Evolutionary conservation across 2,329 filamentous ascomycete genomes (phyloP).

Genomic region (Aciculosporium take): DNA sequence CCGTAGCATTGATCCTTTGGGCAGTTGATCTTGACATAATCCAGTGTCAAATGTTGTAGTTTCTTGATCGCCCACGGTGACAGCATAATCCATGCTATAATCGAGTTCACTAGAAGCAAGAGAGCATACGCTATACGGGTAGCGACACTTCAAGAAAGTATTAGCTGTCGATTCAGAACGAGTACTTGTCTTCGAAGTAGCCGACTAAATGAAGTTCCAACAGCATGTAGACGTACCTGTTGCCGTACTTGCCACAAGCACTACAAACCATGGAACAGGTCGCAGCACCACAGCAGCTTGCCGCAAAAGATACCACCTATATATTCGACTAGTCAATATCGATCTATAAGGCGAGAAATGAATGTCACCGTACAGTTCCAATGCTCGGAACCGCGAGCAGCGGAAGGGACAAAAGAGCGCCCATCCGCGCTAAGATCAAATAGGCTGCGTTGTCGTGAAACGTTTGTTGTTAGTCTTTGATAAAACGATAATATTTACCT

Average conservation of each 20-base stretch:
- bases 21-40: constrained; percentile 93
- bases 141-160: constrained; percentile 51
- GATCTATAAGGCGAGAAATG: background rate
- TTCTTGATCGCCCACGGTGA: constrained; percentile 97
- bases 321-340: constrained; percentile 4
- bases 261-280: constrained; percentile 94
- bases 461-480: too few species aligned
- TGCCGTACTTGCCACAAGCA: constrained; percentile 91
- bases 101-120: constrained; percentile 90
- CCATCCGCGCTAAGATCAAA: constrained; percentile 43
- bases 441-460: background rate
- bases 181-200: background rate
- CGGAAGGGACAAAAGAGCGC: constrained; percentile 78
- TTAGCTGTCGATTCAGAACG: background rate
- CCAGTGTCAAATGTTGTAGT: constrained; percentile 76
- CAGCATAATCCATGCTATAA: constrained; percentile 97
- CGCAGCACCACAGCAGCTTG: constrained; percentile 90
- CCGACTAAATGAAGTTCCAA: background rate
- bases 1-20: constrained; percentile 83
- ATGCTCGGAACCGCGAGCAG: constrained; percentile 77
- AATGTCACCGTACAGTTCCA: constrained; percentile 55
- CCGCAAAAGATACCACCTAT: constrained; percentile 62
- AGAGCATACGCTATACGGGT: constrained; percentile 94
- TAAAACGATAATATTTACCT: too few species aligned
- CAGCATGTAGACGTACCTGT: constrained; percentile 45